Evolutionary conservation across 1,284 basidiomycete species (phyloP), one percentile per base, ranked within the genome.

Genomic region (Trametes polyzona): DNA sequence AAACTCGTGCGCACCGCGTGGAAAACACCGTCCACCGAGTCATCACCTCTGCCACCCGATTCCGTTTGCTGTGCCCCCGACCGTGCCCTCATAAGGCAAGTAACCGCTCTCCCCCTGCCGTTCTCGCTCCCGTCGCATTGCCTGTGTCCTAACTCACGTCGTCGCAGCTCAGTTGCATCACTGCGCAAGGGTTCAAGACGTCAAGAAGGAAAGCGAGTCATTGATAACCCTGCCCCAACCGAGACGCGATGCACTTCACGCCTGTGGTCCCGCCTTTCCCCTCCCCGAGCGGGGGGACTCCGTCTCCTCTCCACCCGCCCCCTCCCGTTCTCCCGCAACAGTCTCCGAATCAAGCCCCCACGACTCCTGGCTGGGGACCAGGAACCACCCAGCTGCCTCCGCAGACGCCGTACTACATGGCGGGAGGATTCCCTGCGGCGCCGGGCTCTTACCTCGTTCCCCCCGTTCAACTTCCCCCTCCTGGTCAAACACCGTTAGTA

Each of bases 401-500:
- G 5, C 44, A 52, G 12, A 58, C 66, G 2, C 62, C 64, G 4
- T 68, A 60, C 51, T 29, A 57, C 19, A 55, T 56, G 49, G 53
- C 52, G 14, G 59, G 46, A 35, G 50, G 19, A 41, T 58, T 58
- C 32, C 30, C 21, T 21, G 39, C 14, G 19, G 17, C 64, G 14
- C 71, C 70, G 16, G 66, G 67, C 7, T 73, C 72, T 41, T 74
- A 73, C 64, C 68, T 66, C 56, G 65, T 72, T 49, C 72, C 71
- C 8, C 69, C 67, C 0, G 59, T 69, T 10, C 61, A 56, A 4
- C 63, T 71, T 1, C 68, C 68, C 1, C 66, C 68, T 3, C 50
- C 47, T 2, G 62, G 60, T 10, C 52, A 57, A 11, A 60, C 67
- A 8, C 66, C 67, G 2, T 50, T 66, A 44, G 60, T 68, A 0